Evolutionary conservation across 1,284 basidiomycete genomes (phyloP).

Genomic region (Meripilus lineatus): DNA sequence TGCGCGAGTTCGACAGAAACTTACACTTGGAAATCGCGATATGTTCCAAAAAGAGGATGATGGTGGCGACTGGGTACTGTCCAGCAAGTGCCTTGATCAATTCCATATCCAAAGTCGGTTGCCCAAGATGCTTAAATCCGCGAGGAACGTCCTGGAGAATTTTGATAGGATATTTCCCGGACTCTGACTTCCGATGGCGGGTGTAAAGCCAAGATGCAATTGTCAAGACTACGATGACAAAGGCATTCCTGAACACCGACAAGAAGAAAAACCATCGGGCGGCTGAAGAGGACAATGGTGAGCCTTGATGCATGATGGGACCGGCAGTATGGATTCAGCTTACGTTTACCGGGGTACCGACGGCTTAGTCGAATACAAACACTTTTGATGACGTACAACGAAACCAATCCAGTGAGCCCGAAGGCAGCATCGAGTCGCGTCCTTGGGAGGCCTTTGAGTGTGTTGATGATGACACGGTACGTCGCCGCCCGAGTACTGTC

Average conservation of each 20-base stretch:
- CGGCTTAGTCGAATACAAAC: conserved; percentile 53
- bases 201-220: conserved; percentile 83
- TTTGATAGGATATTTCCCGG: conserved; percentile 79
- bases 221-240: conserved; percentile 83
- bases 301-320: conserved; percentile 7
- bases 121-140: conserved; percentile 74
- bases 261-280: conserved; percentile 88
- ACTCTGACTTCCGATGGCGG: conserved; percentile 50
- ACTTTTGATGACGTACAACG: conserved; percentile 75
- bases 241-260: conserved; percentile 80
- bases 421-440: conserved; percentile 86
- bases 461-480: conserved; percentile 89
- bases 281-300: conserved; percentile 20
- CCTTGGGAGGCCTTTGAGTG: conserved; percentile 74
- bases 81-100: conserved; percentile 68
- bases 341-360: conserved; percentile 66
- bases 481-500: conserved; percentile 77
- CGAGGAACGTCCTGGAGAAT: conserved; percentile 82
- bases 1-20: conserved; percentile 17
- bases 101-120: conserved; percentile 55
- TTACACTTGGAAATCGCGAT: conserved; percentile 90
- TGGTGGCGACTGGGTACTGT: conserved; percentile 86
- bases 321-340: conserved; percentile 15
- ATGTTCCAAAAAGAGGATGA: conserved; percentile 93
- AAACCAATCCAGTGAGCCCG: conserved; percentile 74